Conservation (phyloP, 1,284 basidiomycete genomes). For the Phlebopus sp. region DNA sequence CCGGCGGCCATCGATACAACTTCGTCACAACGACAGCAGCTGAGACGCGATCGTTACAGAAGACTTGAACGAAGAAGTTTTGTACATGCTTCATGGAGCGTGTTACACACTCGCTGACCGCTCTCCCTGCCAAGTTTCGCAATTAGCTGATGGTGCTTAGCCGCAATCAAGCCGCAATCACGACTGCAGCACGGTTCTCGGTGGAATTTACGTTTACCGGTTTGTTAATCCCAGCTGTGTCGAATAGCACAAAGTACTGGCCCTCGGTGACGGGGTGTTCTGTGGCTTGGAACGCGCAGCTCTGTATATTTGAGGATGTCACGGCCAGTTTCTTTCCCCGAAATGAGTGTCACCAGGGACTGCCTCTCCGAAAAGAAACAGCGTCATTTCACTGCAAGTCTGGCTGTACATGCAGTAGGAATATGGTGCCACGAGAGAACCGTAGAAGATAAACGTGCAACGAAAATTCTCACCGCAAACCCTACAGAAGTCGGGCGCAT, state of each 20-base stretch:
- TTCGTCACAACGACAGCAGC: slow-evolving; percentile 12
- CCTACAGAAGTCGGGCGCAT: too few relatives aligned
- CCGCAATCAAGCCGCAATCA: too few relatives aligned
- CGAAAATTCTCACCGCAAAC: too few relatives aligned
- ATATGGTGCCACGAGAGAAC: not conserved
- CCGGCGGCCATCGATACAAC: slow-evolving; percentile 12
- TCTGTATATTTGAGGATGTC: slow-evolving; percentile 1
- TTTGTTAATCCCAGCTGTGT: slow-evolving; percentile 10
- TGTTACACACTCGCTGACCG: slow-evolving; percentile 9
- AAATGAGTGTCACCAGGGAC: slow-evolving; percentile 9
- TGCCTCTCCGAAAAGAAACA: slow-evolving; percentile 11
- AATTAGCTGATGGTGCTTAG: slow-evolving; percentile 3
- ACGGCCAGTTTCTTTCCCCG: not conserved
- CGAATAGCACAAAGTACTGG: slow-evolving; percentile 6
- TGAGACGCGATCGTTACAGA: slow-evolving; percentile 11
- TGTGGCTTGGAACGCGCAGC: slow-evolving; percentile 5
- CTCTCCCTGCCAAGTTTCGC: not conserved
- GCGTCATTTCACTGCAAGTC: too few relatives aligned
- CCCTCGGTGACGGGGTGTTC: not conserved
- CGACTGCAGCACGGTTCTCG: not conserved
- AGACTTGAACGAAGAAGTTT: slow-evolving; percentile 8
- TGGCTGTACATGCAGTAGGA: too few relatives aligned
- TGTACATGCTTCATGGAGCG: slow-evolving; percentile 6
- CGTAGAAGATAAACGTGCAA: too few relatives aligned
- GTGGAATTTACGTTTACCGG: not conserved